Evolutionary conservation across 1,139 yeast genomes (phyloP), one percentile per base, ranked within the genome.

Genomic region (Debaryomyces robertsiae): DNA sequence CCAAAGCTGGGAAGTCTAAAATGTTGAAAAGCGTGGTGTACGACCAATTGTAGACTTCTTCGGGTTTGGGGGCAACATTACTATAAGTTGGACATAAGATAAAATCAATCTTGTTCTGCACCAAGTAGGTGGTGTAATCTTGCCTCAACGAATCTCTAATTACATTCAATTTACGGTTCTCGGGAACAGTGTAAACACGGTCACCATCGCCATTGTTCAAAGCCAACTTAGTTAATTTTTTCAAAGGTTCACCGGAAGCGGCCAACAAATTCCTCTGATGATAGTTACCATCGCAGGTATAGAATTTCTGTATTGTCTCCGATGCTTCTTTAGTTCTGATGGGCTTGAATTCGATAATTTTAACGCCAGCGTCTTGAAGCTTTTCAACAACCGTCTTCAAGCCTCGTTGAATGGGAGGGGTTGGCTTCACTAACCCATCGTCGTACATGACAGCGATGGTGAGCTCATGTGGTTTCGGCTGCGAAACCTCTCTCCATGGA

Each of bases 1-100:
- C 72, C 44, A 81, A 73, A 30, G 82, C 72, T 36, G 89, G 85
- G 52, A 79, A 69, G 55, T 83, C 89, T 48, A 82, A 61, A 41
- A 82, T 57, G 57, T 82, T 83, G 72, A 80, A 84, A 49, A 84
- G 73, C 0, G 87, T 62, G 9, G 90, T 83, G 64, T 84, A 84
- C 3, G 88, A 83, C 93, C 94, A 84, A 61, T 83, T 82, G 56
- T 75, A 77, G 9, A 84, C 76, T 40, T 77, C 75, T 35, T 78
- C 82, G 13, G 82, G 79, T 38, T 73, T 76, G 15, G 91, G 89
- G 4, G 94, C 90, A 40, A 82, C 85, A 45, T 85, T 85, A 44
- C 77, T 78, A 56, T 82, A 82, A 4, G 81, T 73, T 35, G 95
- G 94, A 39, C 83, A 71, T 37, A 87, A 63, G 42, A 86, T 72